Conservation (phyloP, 2,329 filamentous ascomycete genomes). For the Claviceps sp. region DNA sequence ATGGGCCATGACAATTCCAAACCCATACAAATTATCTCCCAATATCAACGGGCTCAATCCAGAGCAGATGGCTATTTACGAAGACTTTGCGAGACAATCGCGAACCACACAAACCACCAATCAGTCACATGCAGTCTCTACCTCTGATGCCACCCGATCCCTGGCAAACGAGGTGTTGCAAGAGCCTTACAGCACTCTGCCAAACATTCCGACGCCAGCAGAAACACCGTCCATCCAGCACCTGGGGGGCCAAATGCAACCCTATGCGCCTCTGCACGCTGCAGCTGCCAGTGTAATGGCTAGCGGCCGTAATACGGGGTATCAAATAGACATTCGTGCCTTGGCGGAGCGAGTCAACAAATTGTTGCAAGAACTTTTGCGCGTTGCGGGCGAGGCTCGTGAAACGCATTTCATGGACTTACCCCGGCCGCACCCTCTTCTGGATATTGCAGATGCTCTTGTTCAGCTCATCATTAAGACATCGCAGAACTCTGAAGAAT, state of each 20-base stretch:
- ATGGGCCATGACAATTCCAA: slow-evolving; percentile 88
- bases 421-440: slow-evolving; percentile 42
- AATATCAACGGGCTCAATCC: slow-evolving; percentile 59
- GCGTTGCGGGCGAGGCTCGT: slow-evolving; percentile 35
- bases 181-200: slow-evolving; percentile 45
- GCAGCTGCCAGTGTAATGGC: slow-evolving; percentile 21
- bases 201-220: slow-evolving; percentile 43
- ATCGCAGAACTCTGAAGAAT: slow-evolving; percentile 47
- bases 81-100: slow-evolving; percentile 84
- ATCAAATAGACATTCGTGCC: slow-evolving; percentile 36
- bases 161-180: slow-evolving; percentile 51
- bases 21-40: slow-evolving; percentile 78
- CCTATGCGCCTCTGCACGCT: slow-evolving; percentile 41
- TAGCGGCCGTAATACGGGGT: slow-evolving; percentile 37
- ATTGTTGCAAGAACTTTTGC: slow-evolving; percentile 43
- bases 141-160: slow-evolving; percentile 47
- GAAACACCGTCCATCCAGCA: slow-evolving; percentile 45
- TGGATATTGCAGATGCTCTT: slow-evolving; percentile 50
- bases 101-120: slow-evolving; percentile 45
- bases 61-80: slow-evolving; percentile 90
- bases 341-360: slow-evolving; percentile 44
- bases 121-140: slow-evolving; percentile 40
- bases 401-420: slow-evolving; percentile 49
- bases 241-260: slow-evolving; percentile 37
- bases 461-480: slow-evolving; percentile 50